These are phyloP conservation scores for Mycena belliarum DNA, from an alignment of 768 basidiomycete species.

Conservation along the genomic window DNA sequence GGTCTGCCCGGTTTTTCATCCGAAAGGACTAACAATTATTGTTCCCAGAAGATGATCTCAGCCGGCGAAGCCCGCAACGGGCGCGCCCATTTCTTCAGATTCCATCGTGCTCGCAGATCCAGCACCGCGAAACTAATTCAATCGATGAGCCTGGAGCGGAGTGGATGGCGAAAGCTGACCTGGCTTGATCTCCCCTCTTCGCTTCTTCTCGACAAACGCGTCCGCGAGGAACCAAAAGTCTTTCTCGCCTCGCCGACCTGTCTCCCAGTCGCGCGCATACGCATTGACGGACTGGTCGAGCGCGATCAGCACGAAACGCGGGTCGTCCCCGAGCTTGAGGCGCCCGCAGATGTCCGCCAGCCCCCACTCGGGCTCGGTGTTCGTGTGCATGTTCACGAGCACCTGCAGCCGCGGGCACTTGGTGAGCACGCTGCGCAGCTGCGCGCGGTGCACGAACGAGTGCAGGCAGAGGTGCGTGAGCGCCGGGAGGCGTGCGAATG, in stretches of 20 bases:
- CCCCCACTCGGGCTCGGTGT: constrained; percentile 16
- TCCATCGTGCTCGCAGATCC: not conserved
- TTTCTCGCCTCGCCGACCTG: not conserved
- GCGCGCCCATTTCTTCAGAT: not conserved
- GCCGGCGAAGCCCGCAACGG: too few species aligned
- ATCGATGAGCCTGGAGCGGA: not conserved
- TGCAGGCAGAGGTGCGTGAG: constrained; percentile 16
- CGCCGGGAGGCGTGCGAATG: constrained; percentile 2
- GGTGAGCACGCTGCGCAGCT: constrained; percentile 3
- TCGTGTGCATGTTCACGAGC: constrained; percentile 14
- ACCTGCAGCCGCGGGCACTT: not conserved
- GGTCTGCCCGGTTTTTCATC: too few species aligned
- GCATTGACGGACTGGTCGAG: not conserved
- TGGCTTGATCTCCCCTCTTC: not conserved
- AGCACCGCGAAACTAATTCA: not conserved
- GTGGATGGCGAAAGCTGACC: not conserved
- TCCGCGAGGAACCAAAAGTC: constrained; percentile 14
- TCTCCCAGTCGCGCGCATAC: constrained; percentile 9
- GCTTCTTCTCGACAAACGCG: not conserved
- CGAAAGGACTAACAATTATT: too few species aligned
- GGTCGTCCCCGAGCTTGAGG: constrained; percentile 7
- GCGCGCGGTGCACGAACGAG: constrained; percentile 3
- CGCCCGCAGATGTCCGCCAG: constrained; percentile 12
- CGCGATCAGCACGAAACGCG: constrained; percentile 12
- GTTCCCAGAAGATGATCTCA: too few species aligned